Base-by-base conservation (phyloP, 2,329 filamentous ascomycete species). In the Fusarium coffeatum region DNA sequence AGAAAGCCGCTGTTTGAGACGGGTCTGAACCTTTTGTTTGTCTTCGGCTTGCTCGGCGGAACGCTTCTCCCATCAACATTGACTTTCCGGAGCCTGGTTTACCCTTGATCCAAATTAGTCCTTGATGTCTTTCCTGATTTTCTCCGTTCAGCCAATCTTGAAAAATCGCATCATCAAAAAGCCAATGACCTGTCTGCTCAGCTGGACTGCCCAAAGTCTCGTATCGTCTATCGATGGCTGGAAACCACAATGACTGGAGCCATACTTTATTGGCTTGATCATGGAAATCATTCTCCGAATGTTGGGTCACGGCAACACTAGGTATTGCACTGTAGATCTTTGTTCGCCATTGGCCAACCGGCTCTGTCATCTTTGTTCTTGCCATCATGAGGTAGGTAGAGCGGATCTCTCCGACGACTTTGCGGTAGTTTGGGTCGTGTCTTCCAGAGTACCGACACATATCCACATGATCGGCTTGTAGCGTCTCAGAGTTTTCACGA, bases 401-500 rank as follows among this genome's bases (percentile, higher is more conserved):
- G 3, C 22, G 37, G n/a, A 70, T 23, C n/a, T 70, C 69, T 0
- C 63, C 58, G 2, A 28, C 47, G 4, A 72, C 37, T n/a, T 68
- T 72, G n/a, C 37, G 41, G 8, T 46, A 72, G 12, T 72, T 72
- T 0, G 59, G 55, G 13, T 72, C 69, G 0, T 48, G 10, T 2
- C 25, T 3, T 2, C 63, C 59, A 0, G 27, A 40, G 12, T 43
- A 68, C 0, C 66, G 46, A 20, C 58, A 66, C 54, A 72, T 66
- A 0, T 68, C 43, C 12, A 53, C n/a, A 9, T 72, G 69, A 5
- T 62, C 64, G 3, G 66, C 69, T 18, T 72, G 63, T 0, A 72
- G 40, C 1, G 66, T 72, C 18, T 72, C 70, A 1, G 66, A 60
- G 7, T 51, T 40, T 16, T 72, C 69, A 2, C 66, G 45, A 0